Evolutionary conservation across 805 yeast species (phyloP).

Genomic region (Yarrowia sp.): DNA sequence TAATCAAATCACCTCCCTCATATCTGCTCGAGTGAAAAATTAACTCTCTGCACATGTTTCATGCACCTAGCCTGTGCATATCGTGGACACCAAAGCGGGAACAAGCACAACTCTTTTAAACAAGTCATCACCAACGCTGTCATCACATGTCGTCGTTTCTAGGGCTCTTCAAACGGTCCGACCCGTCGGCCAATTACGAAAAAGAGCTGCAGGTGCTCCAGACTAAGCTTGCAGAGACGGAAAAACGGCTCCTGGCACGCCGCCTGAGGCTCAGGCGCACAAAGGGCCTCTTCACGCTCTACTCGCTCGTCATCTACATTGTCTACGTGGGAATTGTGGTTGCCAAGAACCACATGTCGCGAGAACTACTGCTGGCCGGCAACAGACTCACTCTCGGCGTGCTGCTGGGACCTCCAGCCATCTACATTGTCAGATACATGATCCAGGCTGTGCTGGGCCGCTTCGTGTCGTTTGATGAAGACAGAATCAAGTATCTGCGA

Average conservation of each 20-base stretch:
- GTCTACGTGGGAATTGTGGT: conserved; percentile 30
- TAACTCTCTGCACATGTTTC: no score
- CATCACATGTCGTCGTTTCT: not conserved
- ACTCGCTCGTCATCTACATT: conserved; percentile 35
- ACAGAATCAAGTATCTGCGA: conserved; percentile 39
- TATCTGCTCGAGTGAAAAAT: no score
- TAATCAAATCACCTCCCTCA: no score
- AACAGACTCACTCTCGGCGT: conserved; percentile 27
- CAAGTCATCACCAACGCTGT: no score
- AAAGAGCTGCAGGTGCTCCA: conserved; percentile 37
- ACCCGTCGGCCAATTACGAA: conserved; percentile 34
- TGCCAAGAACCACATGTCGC: conserved; percentile 23
- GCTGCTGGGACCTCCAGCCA: conserved; percentile 12
- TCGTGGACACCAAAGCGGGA: no score
- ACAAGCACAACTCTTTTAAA: no score
- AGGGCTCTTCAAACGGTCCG: conserved; percentile 5
- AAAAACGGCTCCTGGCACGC: conserved; percentile 29
- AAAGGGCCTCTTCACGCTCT: conserved; percentile 36
- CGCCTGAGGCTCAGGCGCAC: conserved; percentile 34
- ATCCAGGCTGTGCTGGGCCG: conserved; percentile 30
- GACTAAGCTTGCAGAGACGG: conserved; percentile 32
- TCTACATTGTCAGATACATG: conserved; percentile 27
- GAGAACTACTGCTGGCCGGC: conserved; percentile 19
- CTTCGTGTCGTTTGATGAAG: conserved; percentile 32
- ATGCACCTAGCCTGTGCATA: no score